Conservation (phyloP, 148 eudicot genomes). For the Vaccinium vitisidaea region DNA sequence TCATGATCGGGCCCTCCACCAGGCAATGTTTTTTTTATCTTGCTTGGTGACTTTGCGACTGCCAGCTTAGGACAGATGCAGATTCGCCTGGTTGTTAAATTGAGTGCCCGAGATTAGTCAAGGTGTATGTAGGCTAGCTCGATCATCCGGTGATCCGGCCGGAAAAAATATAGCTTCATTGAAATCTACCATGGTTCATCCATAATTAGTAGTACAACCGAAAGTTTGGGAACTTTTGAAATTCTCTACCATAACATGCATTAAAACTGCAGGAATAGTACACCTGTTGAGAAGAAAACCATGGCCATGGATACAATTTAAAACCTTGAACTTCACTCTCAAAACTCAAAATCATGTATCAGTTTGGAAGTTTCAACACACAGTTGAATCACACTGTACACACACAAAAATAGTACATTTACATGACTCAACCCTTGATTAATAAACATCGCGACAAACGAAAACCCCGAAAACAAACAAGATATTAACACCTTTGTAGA, state of each 20-base stretch:
- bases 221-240: neutral
- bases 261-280: neutral
- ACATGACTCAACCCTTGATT: constrained; percentile 8
- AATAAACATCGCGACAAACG: neutral
- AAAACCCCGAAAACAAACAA: neutral
- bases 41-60: no score
- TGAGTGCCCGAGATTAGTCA: neutral
- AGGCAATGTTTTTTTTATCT: no score
- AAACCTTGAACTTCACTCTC: neutral
- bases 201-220: neutral
- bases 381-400: neutral
- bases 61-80: no score
- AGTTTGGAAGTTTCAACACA: neutral
- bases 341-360: neutral
- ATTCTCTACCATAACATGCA: neutral
- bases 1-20: no score
- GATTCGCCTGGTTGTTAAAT: no score
- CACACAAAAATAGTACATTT: neutral
- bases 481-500: neutral
- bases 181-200: neutral
- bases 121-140: neutral
- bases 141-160: neutral
- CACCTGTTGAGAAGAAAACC: neutral
- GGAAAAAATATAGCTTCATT: neutral
- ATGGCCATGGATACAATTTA: neutral